phyloP scores from a whole-genome alignment of 306 rosid species.

The Macrotyloma uniflorum region DNA sequence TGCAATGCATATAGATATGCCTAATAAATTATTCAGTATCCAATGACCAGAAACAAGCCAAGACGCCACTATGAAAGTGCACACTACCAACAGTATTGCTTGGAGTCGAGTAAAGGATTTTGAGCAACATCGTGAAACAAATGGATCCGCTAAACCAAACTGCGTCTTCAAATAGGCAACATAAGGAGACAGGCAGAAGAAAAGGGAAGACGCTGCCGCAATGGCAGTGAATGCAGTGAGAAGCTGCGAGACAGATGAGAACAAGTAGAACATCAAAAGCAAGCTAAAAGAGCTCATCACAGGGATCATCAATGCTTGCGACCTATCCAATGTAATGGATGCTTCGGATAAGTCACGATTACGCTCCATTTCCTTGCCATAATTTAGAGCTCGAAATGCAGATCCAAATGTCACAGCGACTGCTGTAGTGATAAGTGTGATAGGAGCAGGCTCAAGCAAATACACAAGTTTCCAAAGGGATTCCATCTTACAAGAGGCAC shows the following conservation, averaged over 20 bases:
- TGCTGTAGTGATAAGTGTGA: slow-evolving; percentile 78
- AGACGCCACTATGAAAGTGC: slow-evolving; percentile 66
- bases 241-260: slow-evolving; percentile 90
- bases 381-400: slow-evolving; percentile 92
- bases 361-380: slow-evolving; percentile 96
- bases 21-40: slow-evolving; percentile 86
- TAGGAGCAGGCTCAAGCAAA: slow-evolving; percentile 93
- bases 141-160: slow-evolving; percentile 85
- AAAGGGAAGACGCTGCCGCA: slow-evolving; percentile 83
- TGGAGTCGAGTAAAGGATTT: slow-evolving; percentile 83
- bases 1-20: slow-evolving; percentile 94
- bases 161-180: slow-evolving; percentile 68
- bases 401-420: slow-evolving; percentile 94
- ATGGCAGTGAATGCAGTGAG: slow-evolving; percentile 90
- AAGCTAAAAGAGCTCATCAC: slow-evolving; percentile 95
- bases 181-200: slow-evolving; percentile 82
- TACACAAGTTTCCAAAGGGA: slow-evolving; percentile 78
- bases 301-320: slow-evolving; percentile 97
- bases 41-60: slow-evolving; percentile 99
- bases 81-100: slow-evolving; percentile 66
- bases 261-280: slow-evolving; percentile 97
- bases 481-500: slow-evolving; percentile 60
- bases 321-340: slow-evolving; percentile 86
- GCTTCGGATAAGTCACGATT: slow-evolving; percentile 82
- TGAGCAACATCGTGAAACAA: slow-evolving; percentile 92